Evolutionary conservation across 2,329 filamentous ascomycete genomes (phyloP), one percentile per base, ranked within the genome.

Genomic region (Cladosporium sp.): DNA sequence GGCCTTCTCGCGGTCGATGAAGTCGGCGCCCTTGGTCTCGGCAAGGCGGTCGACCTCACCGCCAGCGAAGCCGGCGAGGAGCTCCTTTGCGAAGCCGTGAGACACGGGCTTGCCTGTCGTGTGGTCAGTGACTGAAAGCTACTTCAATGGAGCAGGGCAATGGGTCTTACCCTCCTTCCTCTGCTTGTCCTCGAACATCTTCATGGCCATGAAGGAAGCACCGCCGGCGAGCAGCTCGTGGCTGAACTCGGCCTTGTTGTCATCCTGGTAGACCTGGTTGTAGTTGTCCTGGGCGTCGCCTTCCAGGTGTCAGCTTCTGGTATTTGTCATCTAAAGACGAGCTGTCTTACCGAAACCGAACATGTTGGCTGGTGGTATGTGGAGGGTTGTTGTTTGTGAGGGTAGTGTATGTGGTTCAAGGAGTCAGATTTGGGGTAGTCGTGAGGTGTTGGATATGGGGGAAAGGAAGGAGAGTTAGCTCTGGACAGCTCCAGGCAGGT

Each of bases 181-280:
- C 81, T 92, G 89, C 73, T 86, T 83, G 77, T 92, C 88, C 80
- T 93, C 90, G 72, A 88, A 93, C 33, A 88, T 82, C 83, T 92
- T 92, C 85, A 94, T 90, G 72, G 88, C 91, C 69, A 87, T 89
- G 76, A 94, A 94, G 68, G 89, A 87, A 66, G 91, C 91, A 66
- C 88, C 91, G 68, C 90, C 90, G 69, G 88, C 91, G 65, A 93
- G 76, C 57, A 91, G 75, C 81, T 95, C 91, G 80, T 94, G 91
- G 71, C 85, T 85, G 74, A 91, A 80, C 75, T 85, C 85, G 72
- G 84, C 82, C 79, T 91, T 80, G 80, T 91, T 83, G 49, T 63
- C 61, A 63, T 76, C 70, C 50, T 77, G 74, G 77, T 87, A 85
- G 70, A 86, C 83, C 76, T 84, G 77, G 68, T 83, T 74, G 79